Evolutionary conservation across 2,329 filamentous ascomycete genomes (phyloP).

Genomic region (Ampelomyces quisqualis): DNA sequence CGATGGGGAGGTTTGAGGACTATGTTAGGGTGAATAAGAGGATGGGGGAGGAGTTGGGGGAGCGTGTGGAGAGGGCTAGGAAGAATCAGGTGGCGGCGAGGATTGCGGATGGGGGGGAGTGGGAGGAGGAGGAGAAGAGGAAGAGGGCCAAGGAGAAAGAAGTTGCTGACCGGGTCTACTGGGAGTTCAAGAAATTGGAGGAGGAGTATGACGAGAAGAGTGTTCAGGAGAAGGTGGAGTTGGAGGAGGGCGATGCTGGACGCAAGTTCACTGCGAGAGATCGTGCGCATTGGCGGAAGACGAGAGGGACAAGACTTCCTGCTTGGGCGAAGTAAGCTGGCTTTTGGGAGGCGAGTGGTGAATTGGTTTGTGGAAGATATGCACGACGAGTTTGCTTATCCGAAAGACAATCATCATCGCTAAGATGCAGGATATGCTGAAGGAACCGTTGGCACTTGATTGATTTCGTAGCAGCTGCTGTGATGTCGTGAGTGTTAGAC

Average conservation of each 20-base stretch:
- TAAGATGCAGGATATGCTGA: no score
- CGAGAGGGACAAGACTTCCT: not conserved
- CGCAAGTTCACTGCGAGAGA: slow-evolving; percentile 4
- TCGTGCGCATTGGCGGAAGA: not conserved
- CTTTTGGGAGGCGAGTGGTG: no score
- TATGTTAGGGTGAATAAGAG: not conserved
- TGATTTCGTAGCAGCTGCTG: no score
- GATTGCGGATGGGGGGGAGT: no score
- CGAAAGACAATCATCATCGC: no score
- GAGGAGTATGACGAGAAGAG: not conserved
- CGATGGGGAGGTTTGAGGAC: not conserved
- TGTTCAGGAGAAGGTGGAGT: not conserved
- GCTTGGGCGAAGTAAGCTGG: no score
- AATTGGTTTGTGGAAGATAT: no score
- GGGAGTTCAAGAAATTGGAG: not conserved
- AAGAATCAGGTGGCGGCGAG: not conserved
- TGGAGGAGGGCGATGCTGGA: not conserved
- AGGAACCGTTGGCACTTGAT: no score
- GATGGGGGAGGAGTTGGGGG: not conserved
- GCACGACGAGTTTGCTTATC: no score
- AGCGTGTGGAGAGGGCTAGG: not conserved
- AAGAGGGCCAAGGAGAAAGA: not conserved
- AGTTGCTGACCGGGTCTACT: not conserved
- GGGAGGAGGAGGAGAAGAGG: not conserved
- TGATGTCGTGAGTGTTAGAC: no score